phyloP scores from a whole-genome alignment of 2,329 filamentous ascomycete genomes.

The Periconia sp. region DNA sequence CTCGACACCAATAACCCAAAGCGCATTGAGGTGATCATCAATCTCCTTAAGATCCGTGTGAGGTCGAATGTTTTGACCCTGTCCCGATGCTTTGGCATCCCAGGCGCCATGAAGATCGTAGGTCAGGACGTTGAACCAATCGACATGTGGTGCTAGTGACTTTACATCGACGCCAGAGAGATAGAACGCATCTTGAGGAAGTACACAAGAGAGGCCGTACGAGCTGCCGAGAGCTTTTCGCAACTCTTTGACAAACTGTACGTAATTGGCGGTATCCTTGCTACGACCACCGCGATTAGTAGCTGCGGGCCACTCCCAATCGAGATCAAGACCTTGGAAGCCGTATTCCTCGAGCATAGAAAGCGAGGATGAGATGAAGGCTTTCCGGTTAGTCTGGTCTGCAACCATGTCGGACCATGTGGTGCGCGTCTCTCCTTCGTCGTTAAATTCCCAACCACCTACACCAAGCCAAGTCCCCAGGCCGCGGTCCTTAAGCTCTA shows the following conservation, averaged over 20 bases:
- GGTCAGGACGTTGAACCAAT: conserved; percentile 55
- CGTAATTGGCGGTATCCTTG: conserved; percentile 39
- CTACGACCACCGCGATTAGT: conserved; percentile 44
- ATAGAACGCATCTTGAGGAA: conserved; percentile 35
- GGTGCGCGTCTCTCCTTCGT: conserved; percentile 39
- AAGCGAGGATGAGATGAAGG: conserved; percentile 9
- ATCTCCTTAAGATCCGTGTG: conserved; percentile 60
- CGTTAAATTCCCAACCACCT: conserved; percentile 49
- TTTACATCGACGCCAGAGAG: conserved; percentile 32
- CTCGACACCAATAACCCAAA: conserved; percentile 54
- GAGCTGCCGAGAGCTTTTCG: conserved; percentile 23
- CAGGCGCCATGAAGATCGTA: conserved; percentile 54
- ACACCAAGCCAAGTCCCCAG: conserved; percentile 46
- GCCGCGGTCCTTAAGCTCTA: conserved; percentile 15
- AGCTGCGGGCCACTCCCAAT: conserved; percentile 46
- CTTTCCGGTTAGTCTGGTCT: conserved; percentile 28
- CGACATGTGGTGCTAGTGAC: conserved; percentile 33
- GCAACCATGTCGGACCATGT: conserved; percentile 45
- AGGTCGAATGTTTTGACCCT: conserved; percentile 40
- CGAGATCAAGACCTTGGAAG: conserved; percentile 43
- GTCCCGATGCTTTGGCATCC: conserved; percentile 16
- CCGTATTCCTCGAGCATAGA: conserved; percentile 6
- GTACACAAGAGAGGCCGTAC: conserved; percentile 29
- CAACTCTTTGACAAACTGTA: conserved; percentile 28
- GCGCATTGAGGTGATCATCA: conserved; percentile 47